A percentile compares a stretch with the other conserved stretches of the same genome.
These are phyloP conservation scores for Penicillium paneum DNA, from an alignment of 2,329 filamentous ascomycete genomes.

Conservation along the genomic window DNA sequence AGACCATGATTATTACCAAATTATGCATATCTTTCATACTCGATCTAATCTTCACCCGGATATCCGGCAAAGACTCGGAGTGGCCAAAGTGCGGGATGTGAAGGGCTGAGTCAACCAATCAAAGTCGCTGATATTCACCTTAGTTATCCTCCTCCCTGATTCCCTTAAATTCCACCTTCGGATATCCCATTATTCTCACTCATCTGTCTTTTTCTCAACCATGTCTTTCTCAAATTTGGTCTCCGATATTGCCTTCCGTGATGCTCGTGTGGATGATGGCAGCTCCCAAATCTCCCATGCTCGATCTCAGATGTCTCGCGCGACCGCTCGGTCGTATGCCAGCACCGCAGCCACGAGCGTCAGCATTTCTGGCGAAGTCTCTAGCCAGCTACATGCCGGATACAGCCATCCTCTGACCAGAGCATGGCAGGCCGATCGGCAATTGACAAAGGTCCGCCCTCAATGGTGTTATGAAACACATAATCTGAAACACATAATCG, in stretches of 20 bases:
- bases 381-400: conserved; percentile 77
- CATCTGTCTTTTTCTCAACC: background rate
- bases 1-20: no score
- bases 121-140: background rate
- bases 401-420: conserved; percentile 77
- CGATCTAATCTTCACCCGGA: background rate
- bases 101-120: conserved; percentile 2
- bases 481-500: background rate
- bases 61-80: background rate
- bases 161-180: background rate
- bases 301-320: conserved; percentile 38
- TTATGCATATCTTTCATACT: no score
- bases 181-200: background rate
- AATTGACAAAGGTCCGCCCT: conserved; percentile 71
- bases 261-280: conserved; percentile 41
- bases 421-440: conserved; percentile 78
- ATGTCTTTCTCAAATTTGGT: conserved; percentile 53
- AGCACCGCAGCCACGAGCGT: conserved; percentile 51
- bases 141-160: background rate
- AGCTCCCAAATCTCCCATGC: conserved; percentile 45
- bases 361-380: conserved; percentile 63
- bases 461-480: background rate
- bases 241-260: conserved; percentile 48
- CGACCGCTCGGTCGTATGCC: conserved; percentile 43
- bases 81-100: background rate